Evolutionary conservation across 805 yeast species (phyloP).

Genomic region (Danielia reshetovae): DNA sequence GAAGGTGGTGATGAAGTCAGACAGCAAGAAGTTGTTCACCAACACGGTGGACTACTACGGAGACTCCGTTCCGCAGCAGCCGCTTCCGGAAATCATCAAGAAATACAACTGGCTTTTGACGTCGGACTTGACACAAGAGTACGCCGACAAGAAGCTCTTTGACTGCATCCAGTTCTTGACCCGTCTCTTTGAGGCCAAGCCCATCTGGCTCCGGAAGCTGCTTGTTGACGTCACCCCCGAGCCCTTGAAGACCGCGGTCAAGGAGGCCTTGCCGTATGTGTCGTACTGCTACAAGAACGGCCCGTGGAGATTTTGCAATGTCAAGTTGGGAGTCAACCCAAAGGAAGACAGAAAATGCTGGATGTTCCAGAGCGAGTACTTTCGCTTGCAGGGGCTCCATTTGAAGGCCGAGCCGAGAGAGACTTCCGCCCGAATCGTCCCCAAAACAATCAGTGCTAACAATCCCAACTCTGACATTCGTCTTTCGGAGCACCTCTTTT

Average conservation of each 20-base stretch:
- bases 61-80: constrained; percentile 44
- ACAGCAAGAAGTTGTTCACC: constrained; percentile 49
- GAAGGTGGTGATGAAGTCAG: constrained; percentile 42
- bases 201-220: constrained; percentile 83
- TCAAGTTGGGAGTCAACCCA: constrained; percentile 79
- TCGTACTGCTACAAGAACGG: constrained; percentile 82
- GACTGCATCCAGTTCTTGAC: constrained; percentile 43
- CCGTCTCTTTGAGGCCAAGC: constrained; percentile 60
- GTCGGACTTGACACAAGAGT: constrained; percentile 34
- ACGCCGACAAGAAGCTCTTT: constrained; percentile 30
- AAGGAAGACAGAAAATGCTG: constrained; percentile 49
- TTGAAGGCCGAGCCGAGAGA: background rate
- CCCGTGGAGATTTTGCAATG: constrained; percentile 90
- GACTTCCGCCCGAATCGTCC: constrained; percentile 21
- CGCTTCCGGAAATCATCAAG: constrained; percentile 45
- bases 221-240: constrained; percentile 52
- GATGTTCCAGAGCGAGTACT: constrained; percentile 79
- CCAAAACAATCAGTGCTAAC: constrained; percentile 20
- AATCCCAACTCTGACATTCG: constrained; percentile 15
- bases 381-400: constrained; percentile 46
- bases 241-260: constrained; percentile 44
- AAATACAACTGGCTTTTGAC: constrained; percentile 28
- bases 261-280: constrained; percentile 79
- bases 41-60: constrained; percentile 47
- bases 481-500: constrained; percentile 44